A percentile compares a stretch with the other conserved stretches of the same genome.
Conservation (phyloP, 768 basidiomycete species). For the Termitomyces sp. region DNA sequence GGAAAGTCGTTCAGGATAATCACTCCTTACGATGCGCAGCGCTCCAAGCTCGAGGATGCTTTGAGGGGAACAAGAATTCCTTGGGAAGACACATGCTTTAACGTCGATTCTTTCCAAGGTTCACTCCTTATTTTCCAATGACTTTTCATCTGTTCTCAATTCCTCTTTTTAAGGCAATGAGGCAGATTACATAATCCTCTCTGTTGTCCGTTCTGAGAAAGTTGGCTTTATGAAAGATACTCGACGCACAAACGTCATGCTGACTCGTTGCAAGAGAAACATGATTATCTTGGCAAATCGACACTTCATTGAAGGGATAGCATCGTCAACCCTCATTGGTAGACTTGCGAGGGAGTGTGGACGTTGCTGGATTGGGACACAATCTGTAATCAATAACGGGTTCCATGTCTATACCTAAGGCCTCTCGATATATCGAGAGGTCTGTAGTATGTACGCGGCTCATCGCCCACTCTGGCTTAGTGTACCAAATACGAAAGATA, state of each 20-base stretch:
- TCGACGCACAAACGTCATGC: conserved; percentile 73
- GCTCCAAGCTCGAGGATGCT: conserved; percentile 41
- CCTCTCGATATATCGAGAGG: not conserved
- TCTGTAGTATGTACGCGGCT: not conserved
- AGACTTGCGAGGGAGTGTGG: conserved; percentile 18
- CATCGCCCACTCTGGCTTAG: too few species aligned
- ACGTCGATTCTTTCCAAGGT: conserved; percentile 80
- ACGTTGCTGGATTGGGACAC: conserved; percentile 14
- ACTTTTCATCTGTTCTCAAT: not conserved
- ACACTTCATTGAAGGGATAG: conserved; percentile 39
- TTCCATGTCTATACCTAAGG: conserved; percentile 7
- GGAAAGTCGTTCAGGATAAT: conserved; percentile 49
- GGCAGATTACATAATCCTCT: conserved; percentile 66
- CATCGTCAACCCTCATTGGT: conserved; percentile 25
- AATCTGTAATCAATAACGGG: conserved; percentile 3
- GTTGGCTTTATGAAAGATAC: conserved; percentile 57
- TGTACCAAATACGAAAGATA: too few species aligned
- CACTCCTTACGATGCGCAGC: conserved; percentile 73
- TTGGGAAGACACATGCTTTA: conserved; percentile 63
- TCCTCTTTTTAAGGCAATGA: conserved; percentile 53
- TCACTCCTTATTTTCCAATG: conserved; percentile 2
- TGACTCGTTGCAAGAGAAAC: conserved; percentile 62
- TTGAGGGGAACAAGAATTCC: conserved; percentile 39
- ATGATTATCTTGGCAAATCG: conserved; percentile 60
- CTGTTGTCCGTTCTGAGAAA: conserved; percentile 55